Conservation (phyloP, 768 basidiomycete genomes). For the Mycena rebaudengoi region DNA sequence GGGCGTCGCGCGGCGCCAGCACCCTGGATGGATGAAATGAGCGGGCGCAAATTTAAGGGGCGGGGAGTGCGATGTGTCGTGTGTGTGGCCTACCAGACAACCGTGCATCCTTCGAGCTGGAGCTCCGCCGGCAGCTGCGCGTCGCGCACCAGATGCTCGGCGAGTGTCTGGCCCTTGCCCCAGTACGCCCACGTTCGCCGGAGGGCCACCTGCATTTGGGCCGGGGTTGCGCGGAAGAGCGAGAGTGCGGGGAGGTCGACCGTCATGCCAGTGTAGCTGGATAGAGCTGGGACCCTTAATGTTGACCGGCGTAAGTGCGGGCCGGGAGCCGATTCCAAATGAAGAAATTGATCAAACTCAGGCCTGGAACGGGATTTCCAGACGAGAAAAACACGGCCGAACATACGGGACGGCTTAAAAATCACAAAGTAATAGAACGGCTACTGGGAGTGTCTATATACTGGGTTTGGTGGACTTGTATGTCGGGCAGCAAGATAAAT, state of each 20-base stretch:
- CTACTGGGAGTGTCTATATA: too few relatives aligned
- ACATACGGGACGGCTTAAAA: too few relatives aligned
- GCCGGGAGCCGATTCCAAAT: too few relatives aligned
- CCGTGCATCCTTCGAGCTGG: slow-evolving; percentile 52
- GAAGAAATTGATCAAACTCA: too few relatives aligned
- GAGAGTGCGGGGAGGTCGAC: slow-evolving; percentile 47
- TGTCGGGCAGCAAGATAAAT: too few relatives aligned
- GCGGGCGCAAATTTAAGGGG: background rate
- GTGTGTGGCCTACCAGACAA: slow-evolving; percentile 59
- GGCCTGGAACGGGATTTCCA: too few relatives aligned
- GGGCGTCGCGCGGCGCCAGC: slow-evolving; percentile 59
- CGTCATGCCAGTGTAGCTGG: too few relatives aligned
- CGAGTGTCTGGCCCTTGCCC: slow-evolving; percentile 51
- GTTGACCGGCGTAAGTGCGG: too few relatives aligned
- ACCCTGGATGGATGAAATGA: slow-evolving; percentile 64
- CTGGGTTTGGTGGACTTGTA: too few relatives aligned
- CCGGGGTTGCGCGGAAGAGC: slow-evolving; percentile 56
- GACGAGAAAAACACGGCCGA: too few relatives aligned
- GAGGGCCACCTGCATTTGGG: slow-evolving; percentile 53
- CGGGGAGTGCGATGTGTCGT: background rate
- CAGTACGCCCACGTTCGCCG: slow-evolving; percentile 49
- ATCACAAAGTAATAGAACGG: too few relatives aligned
- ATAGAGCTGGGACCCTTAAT: too few relatives aligned
- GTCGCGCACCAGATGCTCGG: slow-evolving; percentile 57
- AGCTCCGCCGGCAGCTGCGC: slow-evolving; percentile 48